Conservation (phyloP, 2,329 filamentous ascomycete genomes). For the Rhynchosporium graminicola region DNA sequence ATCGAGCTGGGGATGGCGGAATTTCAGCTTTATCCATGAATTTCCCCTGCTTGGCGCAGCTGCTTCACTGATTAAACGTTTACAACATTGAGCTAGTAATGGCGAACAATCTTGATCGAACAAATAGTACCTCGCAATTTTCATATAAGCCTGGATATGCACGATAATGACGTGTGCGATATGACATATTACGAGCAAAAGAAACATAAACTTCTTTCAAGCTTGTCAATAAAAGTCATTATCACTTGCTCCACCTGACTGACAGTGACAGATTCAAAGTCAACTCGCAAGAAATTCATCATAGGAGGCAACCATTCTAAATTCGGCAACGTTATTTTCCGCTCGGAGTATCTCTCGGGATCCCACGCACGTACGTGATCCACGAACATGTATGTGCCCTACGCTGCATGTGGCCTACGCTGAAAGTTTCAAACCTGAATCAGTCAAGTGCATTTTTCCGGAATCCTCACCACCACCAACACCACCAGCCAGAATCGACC, state of each 20-base stretch:
- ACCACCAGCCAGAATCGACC: background rate
- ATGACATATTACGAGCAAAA: too few species aligned
- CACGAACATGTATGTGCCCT: background rate
- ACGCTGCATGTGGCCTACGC: background rate
- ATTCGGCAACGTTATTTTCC: background rate
- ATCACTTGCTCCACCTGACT: background rate
- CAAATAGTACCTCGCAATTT: too few species aligned
- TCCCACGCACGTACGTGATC: background rate
- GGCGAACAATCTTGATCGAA: too few species aligned
- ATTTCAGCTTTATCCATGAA: background rate
- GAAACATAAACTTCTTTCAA: background rate
- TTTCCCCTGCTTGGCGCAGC: too few species aligned
- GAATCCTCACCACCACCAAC: too few species aligned
- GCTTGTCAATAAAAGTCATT: background rate
- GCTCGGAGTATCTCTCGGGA: background rate
- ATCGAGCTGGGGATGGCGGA: too few species aligned
- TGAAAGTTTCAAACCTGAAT: slow-evolving; percentile 1
- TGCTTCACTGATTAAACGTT: too few species aligned
- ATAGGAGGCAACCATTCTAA: background rate
- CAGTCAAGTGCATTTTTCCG: background rate
- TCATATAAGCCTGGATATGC: too few species aligned
- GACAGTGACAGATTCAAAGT: background rate
- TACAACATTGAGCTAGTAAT: too few species aligned
- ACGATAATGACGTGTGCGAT: too few species aligned
- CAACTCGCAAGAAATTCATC: background rate